A percentile compares a stretch with the other conserved stretches of the same genome.
These are phyloP conservation scores for Aspergillus conjunctus DNA, from an alignment of 495 filamentous ascomycete genomes.

Conservation along the genomic window DNA sequence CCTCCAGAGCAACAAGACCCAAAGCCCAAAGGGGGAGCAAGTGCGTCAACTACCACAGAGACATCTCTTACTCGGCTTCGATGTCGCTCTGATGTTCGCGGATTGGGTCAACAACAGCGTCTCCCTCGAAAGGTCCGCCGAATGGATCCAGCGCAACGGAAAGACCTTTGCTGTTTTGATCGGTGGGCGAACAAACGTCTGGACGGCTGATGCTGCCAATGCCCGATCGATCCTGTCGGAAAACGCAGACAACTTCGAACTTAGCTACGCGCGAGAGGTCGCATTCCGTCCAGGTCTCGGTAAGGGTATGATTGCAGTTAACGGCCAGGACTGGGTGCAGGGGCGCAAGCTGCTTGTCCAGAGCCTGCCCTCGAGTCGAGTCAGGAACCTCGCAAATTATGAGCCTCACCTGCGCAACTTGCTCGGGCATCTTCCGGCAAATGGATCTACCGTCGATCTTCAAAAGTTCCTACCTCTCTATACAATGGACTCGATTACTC, in stretches of 20 bases:
- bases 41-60: background rate
- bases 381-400: background rate
- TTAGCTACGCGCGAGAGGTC: background rate
- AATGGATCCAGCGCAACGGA: background rate
- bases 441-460: background rate
- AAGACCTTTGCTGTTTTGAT: background rate
- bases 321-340: background rate
- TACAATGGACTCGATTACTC: background rate
- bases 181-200: background rate
- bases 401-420: background rate
- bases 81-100: background rate
- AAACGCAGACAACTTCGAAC: background rate
- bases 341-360: background rate
- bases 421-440: background rate
- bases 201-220: background rate
- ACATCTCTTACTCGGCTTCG: background rate
- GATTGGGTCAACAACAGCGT: background rate
- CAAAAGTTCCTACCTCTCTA: background rate
- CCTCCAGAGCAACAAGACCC: background rate
- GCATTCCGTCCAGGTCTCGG: background rate
- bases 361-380: background rate
- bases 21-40: background rate
- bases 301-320: background rate
- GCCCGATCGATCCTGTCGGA: background rate
- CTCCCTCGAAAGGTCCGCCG: background rate